Percentiles rank a stretch among this genome's conserved stretches.
phyloP scores from a whole-genome alignment of 2,329 filamentous ascomycete species.

The Colletotrichum tofieldiae region DNA sequence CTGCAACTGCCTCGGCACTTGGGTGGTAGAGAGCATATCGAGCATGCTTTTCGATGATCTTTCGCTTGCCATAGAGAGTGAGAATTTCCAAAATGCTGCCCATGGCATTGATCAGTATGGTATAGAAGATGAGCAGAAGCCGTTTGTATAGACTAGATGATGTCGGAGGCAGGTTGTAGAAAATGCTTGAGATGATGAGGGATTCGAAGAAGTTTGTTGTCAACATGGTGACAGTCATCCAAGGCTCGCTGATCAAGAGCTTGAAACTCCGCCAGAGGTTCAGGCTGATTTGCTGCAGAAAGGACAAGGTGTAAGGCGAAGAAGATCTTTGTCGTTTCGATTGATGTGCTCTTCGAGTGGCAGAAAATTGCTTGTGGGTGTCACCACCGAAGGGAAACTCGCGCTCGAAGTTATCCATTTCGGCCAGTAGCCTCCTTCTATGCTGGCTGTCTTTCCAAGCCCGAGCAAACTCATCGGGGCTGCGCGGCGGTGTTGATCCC shows the following conservation, averaged over 20 bases:
- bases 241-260: constrained; percentile 57
- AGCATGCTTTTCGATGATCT: constrained; percentile 49
- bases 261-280: constrained; percentile 59
- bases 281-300: constrained; percentile 61
- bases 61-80: constrained; percentile 46
- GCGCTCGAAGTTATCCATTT: constrained; percentile 31
- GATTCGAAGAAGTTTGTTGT: constrained; percentile 64
- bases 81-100: constrained; percentile 51
- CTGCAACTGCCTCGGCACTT: constrained; percentile 24
- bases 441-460: constrained; percentile 33
- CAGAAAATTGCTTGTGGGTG: constrained; percentile 9
- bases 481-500: constrained; percentile 21
- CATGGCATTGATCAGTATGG: constrained; percentile 68
- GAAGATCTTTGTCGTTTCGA: constrained; percentile 51
- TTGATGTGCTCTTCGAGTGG: constrained; percentile 22
- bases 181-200: constrained; percentile 68
- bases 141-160: constrained; percentile 62
- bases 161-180: constrained; percentile 60
- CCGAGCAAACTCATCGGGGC: constrained; percentile 31
- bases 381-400: constrained; percentile 30
- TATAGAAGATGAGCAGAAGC: constrained; percentile 67
- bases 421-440: background rate
- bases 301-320: constrained; percentile 65
- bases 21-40: constrained; percentile 54
- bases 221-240: constrained; percentile 57